These are phyloP conservation scores for Xylaria multiplex DNA, from an alignment of 2,329 filamentous ascomycete genomes.

Conservation along the genomic window DNA sequence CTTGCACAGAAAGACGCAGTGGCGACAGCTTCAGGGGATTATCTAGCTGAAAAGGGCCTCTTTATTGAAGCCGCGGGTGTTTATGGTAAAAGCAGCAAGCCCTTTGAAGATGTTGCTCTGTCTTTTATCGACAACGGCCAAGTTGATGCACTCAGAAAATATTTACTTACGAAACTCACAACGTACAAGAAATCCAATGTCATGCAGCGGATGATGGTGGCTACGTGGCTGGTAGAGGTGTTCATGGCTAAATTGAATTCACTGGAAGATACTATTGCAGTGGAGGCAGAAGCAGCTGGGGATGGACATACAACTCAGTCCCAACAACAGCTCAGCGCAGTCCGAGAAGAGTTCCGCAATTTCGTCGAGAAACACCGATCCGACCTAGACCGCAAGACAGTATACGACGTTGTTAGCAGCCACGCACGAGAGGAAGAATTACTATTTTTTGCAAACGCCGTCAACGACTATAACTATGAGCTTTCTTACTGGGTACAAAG, in stretches of 20 bases:
- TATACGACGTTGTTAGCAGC: conserved; percentile 94
- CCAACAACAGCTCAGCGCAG: conserved; percentile 73
- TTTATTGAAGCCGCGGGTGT: conserved; percentile 88
- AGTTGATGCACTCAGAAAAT: conserved; percentile 89
- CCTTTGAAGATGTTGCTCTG: conserved; percentile 94
- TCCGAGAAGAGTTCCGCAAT: conserved; percentile 84
- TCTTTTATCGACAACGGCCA: conserved; percentile 90
- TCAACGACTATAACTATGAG: conserved; percentile 94
- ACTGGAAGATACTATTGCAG: conserved; percentile 92
- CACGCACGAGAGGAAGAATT: conserved; percentile 94
- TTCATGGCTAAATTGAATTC: conserved; percentile 98
- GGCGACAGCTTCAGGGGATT: conserved; percentile 90
- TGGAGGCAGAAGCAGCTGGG: conserved; percentile 82
- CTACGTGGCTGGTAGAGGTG: conserved; percentile 92
- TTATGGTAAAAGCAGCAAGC: conserved; percentile 95
- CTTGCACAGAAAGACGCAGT: conserved; percentile 87
- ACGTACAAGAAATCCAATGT: conserved; percentile 82
- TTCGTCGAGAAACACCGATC: conserved; percentile 86
- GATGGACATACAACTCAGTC: conserved; percentile 76
- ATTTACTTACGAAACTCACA: conserved; percentile 84
- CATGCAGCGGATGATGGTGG: conserved; percentile 96
- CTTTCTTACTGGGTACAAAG: conserved; percentile 97
- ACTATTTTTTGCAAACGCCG: conserved; percentile 85
- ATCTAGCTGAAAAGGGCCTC: conserved; percentile 81
- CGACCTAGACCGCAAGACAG: conserved; percentile 89